Conservation (phyloP, 2,329 filamentous ascomycete genomes). For the Orbilia javanica region DNA sequence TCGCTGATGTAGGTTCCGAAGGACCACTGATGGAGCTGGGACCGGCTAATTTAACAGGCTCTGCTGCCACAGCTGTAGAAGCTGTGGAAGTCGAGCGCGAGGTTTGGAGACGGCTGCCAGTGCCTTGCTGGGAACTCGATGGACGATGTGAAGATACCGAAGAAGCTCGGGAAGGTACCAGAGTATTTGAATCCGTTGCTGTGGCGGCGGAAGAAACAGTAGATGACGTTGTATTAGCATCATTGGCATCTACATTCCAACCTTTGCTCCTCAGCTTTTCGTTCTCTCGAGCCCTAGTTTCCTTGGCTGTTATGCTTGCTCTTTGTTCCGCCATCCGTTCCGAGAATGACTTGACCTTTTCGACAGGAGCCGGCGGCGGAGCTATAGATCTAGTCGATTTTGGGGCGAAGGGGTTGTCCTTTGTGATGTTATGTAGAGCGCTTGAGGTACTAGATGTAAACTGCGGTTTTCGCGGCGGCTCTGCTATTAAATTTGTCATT, state of each 20-base stretch:
- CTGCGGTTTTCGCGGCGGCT: conserved; percentile 49
- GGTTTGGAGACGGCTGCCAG: conserved; percentile 32
- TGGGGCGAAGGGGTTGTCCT: conserved; percentile 39
- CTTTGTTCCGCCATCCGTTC: conserved; percentile 83
- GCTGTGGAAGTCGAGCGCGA: conserved; percentile 67
- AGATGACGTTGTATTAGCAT: background rate
- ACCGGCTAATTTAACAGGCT: conserved; percentile 14
- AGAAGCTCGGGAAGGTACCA: conserved; percentile 61
- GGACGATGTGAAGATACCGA: conserved; percentile 18
- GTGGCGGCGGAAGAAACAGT: background rate
- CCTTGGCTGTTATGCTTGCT: conserved; percentile 69
- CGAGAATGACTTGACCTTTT: conserved; percentile 76
- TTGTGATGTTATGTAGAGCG: conserved; percentile 42
- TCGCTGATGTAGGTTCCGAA: background rate
- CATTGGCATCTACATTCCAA: conserved; percentile 72
- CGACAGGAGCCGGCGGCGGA: conserved; percentile 45
- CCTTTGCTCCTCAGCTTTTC: conserved; percentile 70
- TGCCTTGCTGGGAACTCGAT: conserved; percentile 2
- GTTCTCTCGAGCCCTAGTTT: conserved; percentile 70
- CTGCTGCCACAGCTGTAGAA: conserved; percentile 54
- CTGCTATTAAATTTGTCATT: conserved; percentile 50
- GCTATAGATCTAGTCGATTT: background rate
- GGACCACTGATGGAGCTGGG: conserved; percentile 3
- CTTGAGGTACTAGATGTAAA: conserved; percentile 48
- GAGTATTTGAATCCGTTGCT: conserved; percentile 7